Evolutionary conservation across 2,329 filamentous ascomycete species (phyloP), one percentile per base, ranked within the genome.

Genomic region (Botrytis pseudocinerea): DNA sequence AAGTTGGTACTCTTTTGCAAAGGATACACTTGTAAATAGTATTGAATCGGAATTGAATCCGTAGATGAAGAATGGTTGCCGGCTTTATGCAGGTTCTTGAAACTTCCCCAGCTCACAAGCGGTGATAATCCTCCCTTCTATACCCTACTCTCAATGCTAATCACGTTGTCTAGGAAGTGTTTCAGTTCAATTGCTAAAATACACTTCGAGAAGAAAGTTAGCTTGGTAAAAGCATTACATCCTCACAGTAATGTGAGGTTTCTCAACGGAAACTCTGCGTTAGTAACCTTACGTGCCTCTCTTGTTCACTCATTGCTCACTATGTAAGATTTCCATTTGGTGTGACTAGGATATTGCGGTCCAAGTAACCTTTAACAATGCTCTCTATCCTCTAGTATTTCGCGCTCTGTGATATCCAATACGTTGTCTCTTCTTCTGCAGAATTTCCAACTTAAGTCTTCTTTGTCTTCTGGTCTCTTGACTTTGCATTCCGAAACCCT

Each of bases 11-110:
- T 28, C 4, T 6, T 1, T 16, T 18, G n/a, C 6, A 14, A 4
- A 8, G 14, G 2, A 28, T 28, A 28, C 7, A 57, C n/a, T 18
- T 57, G n/a, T 28, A 57, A 9, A 28, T 3, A 28, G 4, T 9
- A 57, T 28, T 3, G 14, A 18, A 28, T 5, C 12, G 6, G 14
- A 54, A 54, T 10, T 54, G 1, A 28, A 18, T 54, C 0, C 6
- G 0, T 1, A 28, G 2, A 1, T 3, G 51, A 7, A 1, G 28
- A 8, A 28, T 16, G n/a, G 0, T 28, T 28, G 7, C 14, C 28
- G 51, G n/a, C 6, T 54, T 28, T 14, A 28, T 28, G 14, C 51
- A 54, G 7, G 1, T 54, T 54, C n/a, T 54, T 54, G n/a, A 9
- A 18, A 16, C 14, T 28, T 28, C 9, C 0, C 1, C 6, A 28